These are phyloP conservation scores for Clarireedia hainanense DNA, from an alignment of 2,329 filamentous ascomycete genomes.

Conservation along the genomic window DNA sequence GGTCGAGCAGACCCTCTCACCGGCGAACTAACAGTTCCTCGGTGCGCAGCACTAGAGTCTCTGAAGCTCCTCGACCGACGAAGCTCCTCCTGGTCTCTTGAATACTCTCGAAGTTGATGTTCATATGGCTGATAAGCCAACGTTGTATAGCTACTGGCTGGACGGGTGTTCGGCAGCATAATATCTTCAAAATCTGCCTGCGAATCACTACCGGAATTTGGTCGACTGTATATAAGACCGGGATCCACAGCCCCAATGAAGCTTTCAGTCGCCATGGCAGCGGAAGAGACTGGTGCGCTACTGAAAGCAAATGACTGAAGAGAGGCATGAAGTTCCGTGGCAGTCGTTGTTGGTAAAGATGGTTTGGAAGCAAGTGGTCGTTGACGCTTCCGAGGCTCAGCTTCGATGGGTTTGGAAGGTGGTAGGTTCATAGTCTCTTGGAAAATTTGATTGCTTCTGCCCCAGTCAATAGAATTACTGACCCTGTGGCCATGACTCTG, in stretches of 20 bases:
- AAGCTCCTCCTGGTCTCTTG: conserved; percentile 26
- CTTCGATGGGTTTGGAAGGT: conserved; percentile 9
- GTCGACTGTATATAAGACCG: conserved; percentile 47
- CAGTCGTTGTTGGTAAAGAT: conserved; percentile 13
- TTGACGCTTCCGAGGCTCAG: conserved; percentile 33
- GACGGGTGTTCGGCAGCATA: conserved; percentile 20
- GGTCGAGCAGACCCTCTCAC: conserved; percentile 24
- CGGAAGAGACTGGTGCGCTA: conserved; percentile 34
- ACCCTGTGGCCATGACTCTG: conserved; percentile 34
- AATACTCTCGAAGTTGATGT: conserved; percentile 27
- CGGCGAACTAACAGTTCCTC: conserved; percentile 26
- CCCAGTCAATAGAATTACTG: conserved; percentile 50
- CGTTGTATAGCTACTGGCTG: conserved; percentile 23
- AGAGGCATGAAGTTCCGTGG: conserved; percentile 33
- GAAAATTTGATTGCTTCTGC: conserved; percentile 46
- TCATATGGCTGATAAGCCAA: conserved; percentile 26
- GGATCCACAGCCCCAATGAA: conserved; percentile 48
- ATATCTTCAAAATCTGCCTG: conserved; percentile 20
- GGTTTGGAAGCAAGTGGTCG: conserved; percentile 39
- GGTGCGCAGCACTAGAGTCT: conserved; percentile 16
- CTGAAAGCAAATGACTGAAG: conserved; percentile 35
- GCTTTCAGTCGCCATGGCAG: conserved; percentile 43
- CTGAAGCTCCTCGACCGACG: conserved; percentile 21
- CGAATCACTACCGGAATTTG: conserved; percentile 14
- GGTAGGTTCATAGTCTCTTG: conserved; percentile 34